Conservation (phyloP, 208 protist species). For the Giardia duodenalis region DNA sequence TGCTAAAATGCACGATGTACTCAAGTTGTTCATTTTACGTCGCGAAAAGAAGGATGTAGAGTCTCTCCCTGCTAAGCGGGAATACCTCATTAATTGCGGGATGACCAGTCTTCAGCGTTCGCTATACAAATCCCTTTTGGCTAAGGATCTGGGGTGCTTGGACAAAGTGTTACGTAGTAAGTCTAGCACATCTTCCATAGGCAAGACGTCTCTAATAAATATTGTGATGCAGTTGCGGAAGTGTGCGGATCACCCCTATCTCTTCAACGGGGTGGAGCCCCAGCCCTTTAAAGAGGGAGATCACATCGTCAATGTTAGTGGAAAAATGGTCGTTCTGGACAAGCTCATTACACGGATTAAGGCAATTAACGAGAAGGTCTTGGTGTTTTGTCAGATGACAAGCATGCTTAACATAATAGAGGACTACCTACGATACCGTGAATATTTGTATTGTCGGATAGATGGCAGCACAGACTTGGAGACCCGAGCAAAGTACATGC, state of each 20-base stretch:
- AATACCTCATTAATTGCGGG: conserved; percentile 22
- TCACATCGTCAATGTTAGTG: conserved; percentile 43
- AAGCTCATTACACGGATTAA: conserved; percentile 51
- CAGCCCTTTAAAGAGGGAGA: conserved; percentile 29
- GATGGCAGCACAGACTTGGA: conserved; percentile 37
- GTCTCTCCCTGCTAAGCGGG: neutral
- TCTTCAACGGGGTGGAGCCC: conserved; percentile 38
- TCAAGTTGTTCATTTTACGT: conserved; percentile 23
- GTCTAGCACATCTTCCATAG: neutral
- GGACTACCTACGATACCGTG: conserved; percentile 64
- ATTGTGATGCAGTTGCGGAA: conserved; percentile 48
- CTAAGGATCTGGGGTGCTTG: conserved; percentile 13
- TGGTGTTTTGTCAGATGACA: conserved; percentile 96
- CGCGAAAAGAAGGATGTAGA: conserved; percentile 28
- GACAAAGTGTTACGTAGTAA: neutral
- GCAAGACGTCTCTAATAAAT: conserved; percentile 38
- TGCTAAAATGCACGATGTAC: neutral
- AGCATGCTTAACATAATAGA: conserved; percentile 86
- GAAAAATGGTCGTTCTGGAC: conserved; percentile 54
- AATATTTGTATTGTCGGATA: conserved; percentile 51
- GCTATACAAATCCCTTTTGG: neutral
- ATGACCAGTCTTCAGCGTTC: conserved; percentile 10
- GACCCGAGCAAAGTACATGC: conserved; percentile 37
- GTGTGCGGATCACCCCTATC: conserved; percentile 45
- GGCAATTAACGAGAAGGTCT: conserved; percentile 59